These are phyloP conservation scores for Mycena crocata DNA, from an alignment of 768 basidiomycete genomes.

Conservation along the genomic window DNA sequence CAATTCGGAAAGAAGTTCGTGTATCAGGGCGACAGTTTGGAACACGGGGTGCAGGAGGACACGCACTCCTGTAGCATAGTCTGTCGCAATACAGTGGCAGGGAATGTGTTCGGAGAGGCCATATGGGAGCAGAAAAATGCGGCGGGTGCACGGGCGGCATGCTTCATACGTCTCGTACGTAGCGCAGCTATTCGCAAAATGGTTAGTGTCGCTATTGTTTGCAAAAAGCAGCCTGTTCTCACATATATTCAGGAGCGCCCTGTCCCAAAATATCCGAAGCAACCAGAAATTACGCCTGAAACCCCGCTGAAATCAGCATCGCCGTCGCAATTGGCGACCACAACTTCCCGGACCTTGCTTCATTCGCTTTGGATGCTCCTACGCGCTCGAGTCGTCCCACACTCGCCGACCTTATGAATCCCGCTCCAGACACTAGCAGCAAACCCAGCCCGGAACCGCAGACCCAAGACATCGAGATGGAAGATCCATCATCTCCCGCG, in stretches of 20 bases:
- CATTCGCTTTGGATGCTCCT: too few species aligned
- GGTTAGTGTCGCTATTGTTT: neutral
- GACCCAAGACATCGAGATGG: neutral
- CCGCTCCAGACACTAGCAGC: neutral
- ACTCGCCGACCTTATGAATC: constrained; percentile 2
- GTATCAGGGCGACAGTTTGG: constrained; percentile 4
- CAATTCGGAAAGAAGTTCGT: neutral
- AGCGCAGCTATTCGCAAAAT: constrained; percentile 7
- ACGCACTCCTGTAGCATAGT: neutral
- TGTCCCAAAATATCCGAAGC: too few species aligned
- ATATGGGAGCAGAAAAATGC: constrained; percentile 8
- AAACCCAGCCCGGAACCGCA: neutral
- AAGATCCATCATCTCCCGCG: neutral
- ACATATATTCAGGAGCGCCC: neutral
- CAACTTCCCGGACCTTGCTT: constrained; percentile 4
- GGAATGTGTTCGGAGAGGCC: neutral
- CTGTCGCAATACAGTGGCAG: neutral
- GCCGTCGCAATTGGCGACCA: constrained; percentile 7
- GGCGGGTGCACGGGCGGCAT: neutral
- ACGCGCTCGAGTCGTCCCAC: neutral
- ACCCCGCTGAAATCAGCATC: neutral
- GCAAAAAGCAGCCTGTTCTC: neutral
- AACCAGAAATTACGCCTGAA: neutral
- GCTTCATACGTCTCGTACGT: neutral
- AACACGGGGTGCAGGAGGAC: neutral